phyloP scores from a whole-genome alignment of 192 early-diverging fungal genomes.

The Piromyces sp. region DNA sequence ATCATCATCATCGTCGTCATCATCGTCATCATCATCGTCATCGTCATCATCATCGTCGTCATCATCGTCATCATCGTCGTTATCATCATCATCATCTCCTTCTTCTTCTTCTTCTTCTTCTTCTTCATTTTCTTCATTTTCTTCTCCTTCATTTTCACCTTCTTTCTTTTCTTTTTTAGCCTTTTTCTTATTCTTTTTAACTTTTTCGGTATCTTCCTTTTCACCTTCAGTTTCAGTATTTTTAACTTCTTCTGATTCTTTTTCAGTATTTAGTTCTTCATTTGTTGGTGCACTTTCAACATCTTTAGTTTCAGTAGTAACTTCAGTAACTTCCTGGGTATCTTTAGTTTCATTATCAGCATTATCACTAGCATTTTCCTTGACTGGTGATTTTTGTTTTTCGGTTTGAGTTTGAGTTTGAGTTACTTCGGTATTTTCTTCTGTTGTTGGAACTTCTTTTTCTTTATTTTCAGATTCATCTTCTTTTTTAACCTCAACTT shows the following conservation, averaged over 20 bases:
- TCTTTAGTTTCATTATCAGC: too few relatives aligned
- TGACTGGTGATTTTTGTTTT: too few relatives aligned
- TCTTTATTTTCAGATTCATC: background rate
- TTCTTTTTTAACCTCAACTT: background rate
- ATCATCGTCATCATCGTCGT: background rate
- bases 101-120: background rate
- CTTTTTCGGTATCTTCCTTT: background rate
- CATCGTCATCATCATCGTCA: background rate
- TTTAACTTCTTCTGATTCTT: background rate
- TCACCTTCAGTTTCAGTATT: background rate
- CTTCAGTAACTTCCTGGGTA: too few relatives aligned
- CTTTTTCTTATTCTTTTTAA: too few relatives aligned
- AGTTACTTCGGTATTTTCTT: background rate
- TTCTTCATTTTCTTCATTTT: background rate
- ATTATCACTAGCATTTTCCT: too few relatives aligned
- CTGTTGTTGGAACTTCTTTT: background rate
- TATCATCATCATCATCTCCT: background rate
- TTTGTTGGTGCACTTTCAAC: too few relatives aligned
- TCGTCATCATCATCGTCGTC: background rate
- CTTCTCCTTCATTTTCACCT: background rate
- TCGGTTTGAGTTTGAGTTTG: too few relatives aligned
- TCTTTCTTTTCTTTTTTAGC: background rate
- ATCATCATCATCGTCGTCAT: background rate
- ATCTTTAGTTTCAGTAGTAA: background rate
- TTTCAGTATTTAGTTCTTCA: background rate